Evolutionary conservation across 75 land plant species (phyloP), one percentile per base, ranked within the genome.

Genomic region (Picea glauca): DNA sequence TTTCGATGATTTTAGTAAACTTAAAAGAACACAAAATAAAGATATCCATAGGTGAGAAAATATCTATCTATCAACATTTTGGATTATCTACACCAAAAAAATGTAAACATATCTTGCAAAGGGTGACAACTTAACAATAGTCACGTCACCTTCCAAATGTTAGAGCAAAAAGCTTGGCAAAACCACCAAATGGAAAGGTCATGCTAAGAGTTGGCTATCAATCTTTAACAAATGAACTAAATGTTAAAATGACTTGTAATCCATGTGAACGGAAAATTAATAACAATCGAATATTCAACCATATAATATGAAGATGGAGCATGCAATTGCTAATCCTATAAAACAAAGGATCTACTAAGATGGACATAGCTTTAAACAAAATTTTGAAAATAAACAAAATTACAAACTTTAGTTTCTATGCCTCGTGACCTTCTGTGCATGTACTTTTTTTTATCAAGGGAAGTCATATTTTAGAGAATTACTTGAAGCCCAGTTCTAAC

Each of bases 131-230:
- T 80, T 77, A 60, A 84, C 81, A 40, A 86, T 77, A 23, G 87
- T 86, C 68, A 86, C 72, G 65, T 86, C 88, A 35, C 80, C 86
- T 70, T 86, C 88, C 86, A 87, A 86, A 57, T 86, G 79, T 66
- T 84, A 26, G 88, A 15, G 88, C 75, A 81, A 80, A 86, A 56
- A 83, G 80, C 60, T 85, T 86, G 54, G 83, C 77, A 50, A 86
- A 58, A 6, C 86, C 88, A 54, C 79, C 79, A 15, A 86, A 35
- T 58, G 50, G 72, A 60, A 86, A 74, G 7, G 87, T 87, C 78
- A 84, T 46, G 80, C 78, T 54, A 77, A 62, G 30, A 81, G 70
- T 31, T 84, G 83, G 20, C 62, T 43, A 20, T 86, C 88, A 83
- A 86, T 84, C 88, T 86, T 86, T 72, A 77, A 75, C 78, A 86